Evolutionary conservation across 176 grass and related monocot genomes (phyloP), one percentile per base, ranked within the genome.

Genomic region (Melocanna baccifera): DNA sequence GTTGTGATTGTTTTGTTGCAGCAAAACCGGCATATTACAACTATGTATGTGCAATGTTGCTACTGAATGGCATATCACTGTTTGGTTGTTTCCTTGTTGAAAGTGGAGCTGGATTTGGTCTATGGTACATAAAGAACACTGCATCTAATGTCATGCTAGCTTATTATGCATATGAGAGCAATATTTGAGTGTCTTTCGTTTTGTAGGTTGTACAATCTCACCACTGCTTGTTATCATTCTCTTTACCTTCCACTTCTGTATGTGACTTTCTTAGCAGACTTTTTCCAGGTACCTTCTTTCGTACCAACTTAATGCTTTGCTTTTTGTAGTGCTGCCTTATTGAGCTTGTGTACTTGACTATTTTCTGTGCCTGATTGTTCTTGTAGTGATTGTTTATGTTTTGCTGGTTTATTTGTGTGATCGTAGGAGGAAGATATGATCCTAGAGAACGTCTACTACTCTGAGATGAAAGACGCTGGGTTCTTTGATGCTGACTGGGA

Each of bases 401-500:
- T 39, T 82, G 18, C 67, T 47, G 71, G 25, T 37, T 85, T 83
- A 22, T 67, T 80, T 62, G 32, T 85, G 77, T 61, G 30, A 5
- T 39, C 86, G 59, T 83, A 96, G 97, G 97, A 99, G 91, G 97
- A 99, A 84, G 97, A 99, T 67, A 80, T 96, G 91, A 88, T 92
- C 57, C 78, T 99, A 67, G 97, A 99, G 90, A 99, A 89, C 14
- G 93, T 99, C 19, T 96, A 99, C 87, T 99, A 99, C 82, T 99
- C 93, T 1, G 97, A 99, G 86, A 99, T 99, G 97, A 99, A 99
- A 91, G 97, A 99, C 10, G 97, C 93, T 5, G 97, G 97, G 63
- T 99, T 99, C 91, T 99, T 99, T 69, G 96, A 99, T 73, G 93
- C 90, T 73, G 96, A 99, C 82, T 96, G 91, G 97, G 93, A 99